Conservation (phyloP, 495 filamentous ascomycete genomes). For the Aspergillus funiculosus region DNA sequence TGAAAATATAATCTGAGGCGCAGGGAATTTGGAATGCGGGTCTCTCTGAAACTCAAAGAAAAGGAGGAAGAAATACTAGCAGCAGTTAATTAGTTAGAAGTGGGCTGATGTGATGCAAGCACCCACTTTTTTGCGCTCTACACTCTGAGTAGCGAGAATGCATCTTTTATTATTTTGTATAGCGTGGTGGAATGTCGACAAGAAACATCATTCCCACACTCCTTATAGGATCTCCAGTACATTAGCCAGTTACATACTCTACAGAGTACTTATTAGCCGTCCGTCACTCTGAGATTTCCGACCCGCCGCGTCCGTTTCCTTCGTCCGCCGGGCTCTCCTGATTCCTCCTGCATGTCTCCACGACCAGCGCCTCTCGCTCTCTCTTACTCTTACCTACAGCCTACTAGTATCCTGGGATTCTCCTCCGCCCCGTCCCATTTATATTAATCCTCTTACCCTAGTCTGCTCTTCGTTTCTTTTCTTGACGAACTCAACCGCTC, state of each 20-base stretch:
- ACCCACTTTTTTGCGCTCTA: not conserved
- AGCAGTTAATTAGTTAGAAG: not conserved
- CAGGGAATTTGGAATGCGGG: too few species aligned
- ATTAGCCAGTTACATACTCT: not conserved
- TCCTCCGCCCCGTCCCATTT: not conserved
- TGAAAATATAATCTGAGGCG: too few species aligned
- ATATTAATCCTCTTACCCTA: conserved; percentile 1
- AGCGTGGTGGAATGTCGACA: too few species aligned
- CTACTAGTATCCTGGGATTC: too few species aligned
- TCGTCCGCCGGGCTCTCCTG: conserved; percentile 11
- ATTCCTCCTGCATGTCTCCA: conserved; percentile 17
- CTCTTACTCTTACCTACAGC: too few species aligned
- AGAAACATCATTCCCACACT: too few species aligned
- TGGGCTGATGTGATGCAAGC: conserved; percentile 7
- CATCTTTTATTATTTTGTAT: too few species aligned
- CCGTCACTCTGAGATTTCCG: not conserved
- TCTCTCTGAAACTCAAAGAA: too few species aligned
- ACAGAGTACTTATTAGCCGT: not conserved
- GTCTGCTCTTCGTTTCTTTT: not conserved
- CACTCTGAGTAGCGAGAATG: not conserved
- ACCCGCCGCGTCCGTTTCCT: conserved; percentile 10
- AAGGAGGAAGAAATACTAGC: too few species aligned
- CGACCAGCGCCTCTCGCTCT: not conserved
- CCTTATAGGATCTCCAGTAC: too few species aligned
- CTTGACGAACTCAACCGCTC: not conserved